Percentiles rank a stretch among this genome's conserved stretches.
Conservation (phyloP, 2,329 filamentous ascomycete genomes). For the Ophiostoma australiae region DNA sequence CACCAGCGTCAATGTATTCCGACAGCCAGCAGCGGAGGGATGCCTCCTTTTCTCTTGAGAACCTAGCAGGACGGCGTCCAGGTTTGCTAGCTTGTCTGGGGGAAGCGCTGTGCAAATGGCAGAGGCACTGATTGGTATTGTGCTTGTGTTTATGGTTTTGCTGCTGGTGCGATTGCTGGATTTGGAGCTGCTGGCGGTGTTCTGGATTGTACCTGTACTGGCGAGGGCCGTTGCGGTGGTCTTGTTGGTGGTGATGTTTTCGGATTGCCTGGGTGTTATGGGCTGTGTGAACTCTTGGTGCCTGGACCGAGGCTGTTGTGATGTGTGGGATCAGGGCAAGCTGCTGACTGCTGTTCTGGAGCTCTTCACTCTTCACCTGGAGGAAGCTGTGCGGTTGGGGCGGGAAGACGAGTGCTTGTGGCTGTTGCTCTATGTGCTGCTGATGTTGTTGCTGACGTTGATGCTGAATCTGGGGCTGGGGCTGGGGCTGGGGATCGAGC, state of each 20-base stretch:
- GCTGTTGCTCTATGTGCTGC: neutral
- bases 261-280: neutral
- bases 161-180: neutral
- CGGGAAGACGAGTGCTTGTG: neutral
- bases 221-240: neutral
- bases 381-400: neutral
- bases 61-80: neutral
- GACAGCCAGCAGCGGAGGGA: slow-evolving; percentile 2
- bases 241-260: neutral
- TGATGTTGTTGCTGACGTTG: neutral
- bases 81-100: neutral
- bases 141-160: neutral
- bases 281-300: neutral
- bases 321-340: neutral
- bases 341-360: neutral
- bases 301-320: neutral
- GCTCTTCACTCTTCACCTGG: neutral
- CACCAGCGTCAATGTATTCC: neutral
- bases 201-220: neutral
- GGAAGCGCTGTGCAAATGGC: neutral
- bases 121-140: neutral
- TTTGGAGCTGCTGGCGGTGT: neutral
- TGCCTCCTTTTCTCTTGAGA: neutral
- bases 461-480: neutral
- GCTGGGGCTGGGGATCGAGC: neutral